phyloP scores from a whole-genome alignment of 2,329 filamentous ascomycete genomes.

The Pleoardoris graminearum region DNA sequence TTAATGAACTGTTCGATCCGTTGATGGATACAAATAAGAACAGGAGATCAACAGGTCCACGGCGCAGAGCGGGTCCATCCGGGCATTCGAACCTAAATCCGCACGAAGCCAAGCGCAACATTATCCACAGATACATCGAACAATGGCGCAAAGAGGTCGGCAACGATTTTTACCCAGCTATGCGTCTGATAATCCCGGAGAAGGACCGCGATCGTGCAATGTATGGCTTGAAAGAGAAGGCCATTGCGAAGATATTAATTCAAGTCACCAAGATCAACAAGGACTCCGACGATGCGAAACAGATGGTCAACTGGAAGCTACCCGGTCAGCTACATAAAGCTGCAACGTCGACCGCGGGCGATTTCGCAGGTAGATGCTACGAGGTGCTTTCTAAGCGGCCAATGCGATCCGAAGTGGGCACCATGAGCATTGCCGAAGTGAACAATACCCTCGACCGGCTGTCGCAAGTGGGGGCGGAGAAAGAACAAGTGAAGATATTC shows the following conservation, averaged over 20 bases:
- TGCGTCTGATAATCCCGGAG: constrained; percentile 88
- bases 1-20: constrained; percentile 78
- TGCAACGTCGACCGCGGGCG: constrained; percentile 68
- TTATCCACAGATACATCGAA: constrained; percentile 84
- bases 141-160: constrained; percentile 89
- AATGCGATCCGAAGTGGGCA: constrained; percentile 71
- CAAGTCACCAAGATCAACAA: constrained; percentile 91
- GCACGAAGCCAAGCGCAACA: constrained; percentile 75
- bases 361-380: constrained; percentile 88
- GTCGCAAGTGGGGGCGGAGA: constrained; percentile 74
- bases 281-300: constrained; percentile 85
- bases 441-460: constrained; percentile 83
- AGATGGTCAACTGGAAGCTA: constrained; percentile 87
- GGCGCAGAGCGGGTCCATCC: constrained; percentile 64
- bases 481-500: constrained; percentile 81
- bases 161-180: constrained; percentile 87
- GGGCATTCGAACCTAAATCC: constrained; percentile 65
- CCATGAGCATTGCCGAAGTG: constrained; percentile 86
- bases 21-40: constrained; percentile 76
- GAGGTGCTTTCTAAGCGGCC: constrained; percentile 84
- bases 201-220: constrained; percentile 91
- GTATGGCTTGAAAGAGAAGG: constrained; percentile 92
- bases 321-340: constrained; percentile 62
- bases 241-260: constrained; percentile 86
- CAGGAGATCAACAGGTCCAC: constrained; percentile 58